phyloP scores from a whole-genome alignment of 768 basidiomycete species.

The Boletales sp. region DNA sequence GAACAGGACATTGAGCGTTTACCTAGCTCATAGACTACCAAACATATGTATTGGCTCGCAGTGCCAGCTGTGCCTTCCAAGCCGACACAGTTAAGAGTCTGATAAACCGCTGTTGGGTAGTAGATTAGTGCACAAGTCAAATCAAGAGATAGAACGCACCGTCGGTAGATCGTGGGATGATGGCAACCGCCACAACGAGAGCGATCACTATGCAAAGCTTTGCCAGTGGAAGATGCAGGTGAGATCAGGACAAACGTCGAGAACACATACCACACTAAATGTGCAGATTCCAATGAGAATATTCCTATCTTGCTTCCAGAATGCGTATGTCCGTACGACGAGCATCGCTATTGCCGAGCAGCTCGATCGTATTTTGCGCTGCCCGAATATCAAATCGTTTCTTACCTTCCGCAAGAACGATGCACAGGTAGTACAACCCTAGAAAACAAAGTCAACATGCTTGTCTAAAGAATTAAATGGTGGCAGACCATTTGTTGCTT shows the following conservation, averaged over 20 bases:
- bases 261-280: slow-evolving; percentile 7
- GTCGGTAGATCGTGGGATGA: background rate
- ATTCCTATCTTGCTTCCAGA: slow-evolving; percentile 16
- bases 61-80: slow-evolving; percentile 1
- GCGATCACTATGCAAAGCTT: slow-evolving; percentile 6
- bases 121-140: background rate
- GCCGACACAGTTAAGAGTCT: slow-evolving; percentile 10
- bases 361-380: background rate
- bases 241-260: background rate
- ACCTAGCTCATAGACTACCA: slow-evolving; percentile 17
- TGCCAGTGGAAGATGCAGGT: background rate
- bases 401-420: slow-evolving; percentile 16
- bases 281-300: slow-evolving; percentile 14
- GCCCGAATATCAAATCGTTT: background rate
- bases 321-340: slow-evolving; percentile 16
- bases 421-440: slow-evolving; percentile 15
- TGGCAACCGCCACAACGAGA: slow-evolving; percentile 7
- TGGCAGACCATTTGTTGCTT: slow-evolving; percentile 3
- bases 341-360: slow-evolving; percentile 9
- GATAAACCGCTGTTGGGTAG: slow-evolving; percentile 6
- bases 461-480: background rate
- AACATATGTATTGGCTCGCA: slow-evolving; percentile 6
- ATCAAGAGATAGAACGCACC: slow-evolving; percentile 1
- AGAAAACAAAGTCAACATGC: background rate
- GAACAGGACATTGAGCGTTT: background rate